Conservation (phyloP, 768 basidiomycete species). For the Leucocoprinus birnbaumii region DNA sequence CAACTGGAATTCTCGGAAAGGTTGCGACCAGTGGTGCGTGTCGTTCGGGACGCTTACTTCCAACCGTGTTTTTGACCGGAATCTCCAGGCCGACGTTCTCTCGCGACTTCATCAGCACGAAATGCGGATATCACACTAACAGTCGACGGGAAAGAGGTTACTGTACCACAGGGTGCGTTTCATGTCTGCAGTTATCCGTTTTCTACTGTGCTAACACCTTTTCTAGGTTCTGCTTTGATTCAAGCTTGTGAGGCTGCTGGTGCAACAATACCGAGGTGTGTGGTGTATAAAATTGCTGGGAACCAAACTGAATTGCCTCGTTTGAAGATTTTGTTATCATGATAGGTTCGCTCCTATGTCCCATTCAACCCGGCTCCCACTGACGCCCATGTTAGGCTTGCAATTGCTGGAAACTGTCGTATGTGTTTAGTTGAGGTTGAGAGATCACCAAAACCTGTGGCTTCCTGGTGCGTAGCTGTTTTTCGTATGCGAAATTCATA, state of each 20-base stretch:
- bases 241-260: constrained; percentile 95
- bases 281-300: constrained; percentile 7
- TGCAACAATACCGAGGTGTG: constrained; percentile 73
- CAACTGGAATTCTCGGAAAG: constrained; percentile 70
- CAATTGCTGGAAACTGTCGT: constrained; percentile 97
- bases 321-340: constrained; percentile 76
- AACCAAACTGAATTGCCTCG: constrained; percentile 16
- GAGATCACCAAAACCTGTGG: constrained; percentile 90
- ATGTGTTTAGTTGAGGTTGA: constrained; percentile 99
- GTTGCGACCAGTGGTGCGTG: constrained; percentile 32
- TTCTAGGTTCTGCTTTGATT: constrained; percentile 85
- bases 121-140: constrained; percentile 87
- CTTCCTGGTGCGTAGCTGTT: constrained; percentile 65
- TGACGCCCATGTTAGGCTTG: constrained; percentile 52
- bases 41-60: background rate
- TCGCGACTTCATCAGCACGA: constrained; percentile 63
- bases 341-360: constrained; percentile 53
- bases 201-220: constrained; percentile 6
- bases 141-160: constrained; percentile 96
- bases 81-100: constrained; percentile 50
- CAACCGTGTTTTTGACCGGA: constrained; percentile 6
- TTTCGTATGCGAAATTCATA: background rate
- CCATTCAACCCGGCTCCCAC: background rate
- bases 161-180: constrained; percentile 87
- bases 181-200: background rate